Percentiles rank a stretch among this genome's conserved stretches.
phyloP scores from a whole-genome alignment of 108 stramenopile species.

The Nannochloropsis gaditana region DNA sequence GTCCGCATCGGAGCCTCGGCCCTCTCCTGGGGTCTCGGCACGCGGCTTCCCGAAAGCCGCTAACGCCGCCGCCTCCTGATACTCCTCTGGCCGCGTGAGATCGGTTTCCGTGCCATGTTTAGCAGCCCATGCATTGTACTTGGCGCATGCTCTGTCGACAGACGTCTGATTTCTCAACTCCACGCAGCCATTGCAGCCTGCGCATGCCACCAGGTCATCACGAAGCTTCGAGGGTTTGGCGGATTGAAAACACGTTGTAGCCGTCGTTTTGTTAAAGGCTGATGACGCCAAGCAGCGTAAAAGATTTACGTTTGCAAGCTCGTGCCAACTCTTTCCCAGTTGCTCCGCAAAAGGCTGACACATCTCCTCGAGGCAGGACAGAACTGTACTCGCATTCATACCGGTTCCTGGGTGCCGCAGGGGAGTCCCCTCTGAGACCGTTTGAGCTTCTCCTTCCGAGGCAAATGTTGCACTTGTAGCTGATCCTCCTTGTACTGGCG shows the following conservation, averaged over 20 bases:
- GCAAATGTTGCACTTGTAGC: no score
- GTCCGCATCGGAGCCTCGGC: neutral
- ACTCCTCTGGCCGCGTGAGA: no score
- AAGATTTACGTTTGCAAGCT: neutral
- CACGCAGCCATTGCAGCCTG: neutral
- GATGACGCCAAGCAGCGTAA: slow-evolving; percentile 8
- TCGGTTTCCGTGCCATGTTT: neutral
- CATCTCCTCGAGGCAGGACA: neutral
- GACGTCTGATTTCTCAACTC: neutral
- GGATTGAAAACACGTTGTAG: neutral
- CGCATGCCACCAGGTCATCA: slow-evolving; percentile 16
- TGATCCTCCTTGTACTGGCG: no score
- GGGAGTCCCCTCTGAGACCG: neutral
- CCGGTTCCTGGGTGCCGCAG: neutral
- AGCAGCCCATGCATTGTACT: neutral
- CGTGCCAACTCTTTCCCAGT: neutral
- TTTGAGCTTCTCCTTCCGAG: no score
- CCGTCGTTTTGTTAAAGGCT: neutral
- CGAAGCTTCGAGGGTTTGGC: neutral
- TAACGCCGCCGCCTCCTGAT: neutral
- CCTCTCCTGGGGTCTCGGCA: neutral
- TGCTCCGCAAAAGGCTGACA: neutral
- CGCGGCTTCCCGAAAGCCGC: neutral
- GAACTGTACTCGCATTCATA: neutral
- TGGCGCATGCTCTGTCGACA: slow-evolving; percentile 11